Base-by-base conservation (phyloP, 2,329 filamentous ascomycete species). In the Beauveria australis region DNA sequence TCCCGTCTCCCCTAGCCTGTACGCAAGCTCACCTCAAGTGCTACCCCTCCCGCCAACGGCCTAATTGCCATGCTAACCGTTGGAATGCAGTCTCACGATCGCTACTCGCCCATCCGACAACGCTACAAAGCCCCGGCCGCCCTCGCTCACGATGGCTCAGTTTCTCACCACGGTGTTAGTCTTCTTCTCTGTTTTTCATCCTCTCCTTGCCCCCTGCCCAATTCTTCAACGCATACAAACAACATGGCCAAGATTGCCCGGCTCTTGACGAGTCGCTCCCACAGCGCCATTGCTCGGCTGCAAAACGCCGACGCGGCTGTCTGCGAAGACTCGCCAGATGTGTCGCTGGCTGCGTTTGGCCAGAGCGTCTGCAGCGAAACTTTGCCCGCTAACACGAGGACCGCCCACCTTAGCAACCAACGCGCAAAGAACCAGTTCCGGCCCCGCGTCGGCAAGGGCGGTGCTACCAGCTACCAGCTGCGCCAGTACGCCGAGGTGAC, bases 401-500 rank as follows among this genome's bases (percentile, higher is more conserved):
- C 53, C 52, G 51, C 65, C 28, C 54, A 63, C 26, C 64, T 71
- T 71, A 94, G 91, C 67, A 94, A 94, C 78, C 88, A 92, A 74
- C 89, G 92, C 70, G 91, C 90, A 67, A 87, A 90, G 75, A 92
- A 90, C 70, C 90, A 94, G 67, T 97, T 97, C 80, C 91, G 92
- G 72, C 91, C 93, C 43, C 89, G 92, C 70, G 88, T 88, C 64
- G 89, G 88, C 70, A 95, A 94, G 74, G 92, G 92, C 61, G 95
- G 91, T 59, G 90, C 86, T 68, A 95, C 82, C 28, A 84, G 81
- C 83, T 96, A 96, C 79, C 94, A 97, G 76, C 81, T 99, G 67
- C 89, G 94, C 75, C 94, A 99, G 75, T 99, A 97, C 81, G 94
- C 94, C 57, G 95, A 99, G 75, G 94, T 95, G 51, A 99, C 94